Conservation (phyloP, 768 basidiomycete genomes). For the Coprinopsis marcescibilis region DNA sequence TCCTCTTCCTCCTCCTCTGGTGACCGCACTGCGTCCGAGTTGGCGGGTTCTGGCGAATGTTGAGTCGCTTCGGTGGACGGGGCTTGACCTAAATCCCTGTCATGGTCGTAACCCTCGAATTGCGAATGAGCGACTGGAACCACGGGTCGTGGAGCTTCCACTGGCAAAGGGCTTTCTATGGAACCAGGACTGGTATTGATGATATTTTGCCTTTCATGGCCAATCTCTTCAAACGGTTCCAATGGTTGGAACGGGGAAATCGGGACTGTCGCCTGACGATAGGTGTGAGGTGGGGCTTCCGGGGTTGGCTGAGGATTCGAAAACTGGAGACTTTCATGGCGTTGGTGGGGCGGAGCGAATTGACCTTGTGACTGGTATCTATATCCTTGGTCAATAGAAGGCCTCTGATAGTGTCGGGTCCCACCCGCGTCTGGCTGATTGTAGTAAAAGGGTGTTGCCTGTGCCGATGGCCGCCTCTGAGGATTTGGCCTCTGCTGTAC, state of each 20-base stretch:
- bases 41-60: not conserved
- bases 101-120: not conserved
- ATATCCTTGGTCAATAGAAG: not conserved
- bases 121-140: too few species aligned
- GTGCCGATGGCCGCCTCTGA: too few species aligned
- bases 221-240: not conserved
- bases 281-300: not conserved
- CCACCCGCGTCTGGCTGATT: not conserved
- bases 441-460: not conserved
- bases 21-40: not conserved
- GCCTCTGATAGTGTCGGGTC: not conserved
- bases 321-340: not conserved
- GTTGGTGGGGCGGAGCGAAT: not conserved
- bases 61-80: not conserved
- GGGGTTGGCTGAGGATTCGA: not conserved
- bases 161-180: too few species aligned
- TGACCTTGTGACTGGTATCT: not conserved
- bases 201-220: not conserved
- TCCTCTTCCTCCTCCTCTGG: constrained; percentile 11
- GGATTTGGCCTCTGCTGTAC: not conserved
- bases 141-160: too few species aligned
- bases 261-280: not conserved
- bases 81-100: not conserved
- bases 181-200: not conserved
- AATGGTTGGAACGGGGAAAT: not conserved